These are phyloP conservation scores for Lizanozyma gosingica DNA, from an alignment of 1,139 yeast species.

Conservation along the genomic window DNA sequence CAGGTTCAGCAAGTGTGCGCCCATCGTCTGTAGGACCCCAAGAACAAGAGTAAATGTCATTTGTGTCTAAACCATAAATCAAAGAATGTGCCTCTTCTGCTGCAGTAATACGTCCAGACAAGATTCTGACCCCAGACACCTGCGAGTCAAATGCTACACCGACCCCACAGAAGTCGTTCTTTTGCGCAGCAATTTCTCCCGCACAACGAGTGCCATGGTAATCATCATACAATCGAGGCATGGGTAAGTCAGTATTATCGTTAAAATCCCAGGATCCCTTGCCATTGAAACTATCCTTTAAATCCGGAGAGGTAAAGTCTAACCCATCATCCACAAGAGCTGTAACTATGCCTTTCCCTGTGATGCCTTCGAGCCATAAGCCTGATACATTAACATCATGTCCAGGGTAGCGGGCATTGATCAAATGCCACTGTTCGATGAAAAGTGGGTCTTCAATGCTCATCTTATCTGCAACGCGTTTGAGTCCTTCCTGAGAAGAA, in stretches of 20 bases:
- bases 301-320: conserved; percentile 70
- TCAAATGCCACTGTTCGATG: conserved; percentile 80
- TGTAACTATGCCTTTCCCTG: conserved; percentile 75
- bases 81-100: conserved; percentile 90
- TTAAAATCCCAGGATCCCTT: conserved; percentile 91
- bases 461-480: conserved; percentile 43
- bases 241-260: conserved; percentile 64
- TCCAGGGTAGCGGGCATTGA: conserved; percentile 65
- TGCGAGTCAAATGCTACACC: conserved; percentile 87
- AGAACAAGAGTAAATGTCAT: conserved; percentile 92
- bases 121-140: conserved; percentile 84
- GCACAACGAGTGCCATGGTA: conserved; percentile 98
- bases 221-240: conserved; percentile 75
- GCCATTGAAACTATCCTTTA: conserved; percentile 59
- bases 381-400: conserved; percentile 83
- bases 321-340: conserved; percentile 95
- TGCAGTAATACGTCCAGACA: conserved; percentile 69
- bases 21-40: conserved; percentile 99
- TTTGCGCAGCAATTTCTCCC: conserved; percentile 91
- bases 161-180: conserved; percentile 82
- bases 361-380: conserved; percentile 73
- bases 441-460: conserved; percentile 76
- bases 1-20: conserved; percentile 76
- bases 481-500: conserved; percentile 35
- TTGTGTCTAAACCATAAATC: conserved; percentile 67